Evolutionary conservation across 108 stramenopile species (phyloP), one percentile per base, ranked within the genome.

Genomic region (Skeletonema marinoi): DNA sequence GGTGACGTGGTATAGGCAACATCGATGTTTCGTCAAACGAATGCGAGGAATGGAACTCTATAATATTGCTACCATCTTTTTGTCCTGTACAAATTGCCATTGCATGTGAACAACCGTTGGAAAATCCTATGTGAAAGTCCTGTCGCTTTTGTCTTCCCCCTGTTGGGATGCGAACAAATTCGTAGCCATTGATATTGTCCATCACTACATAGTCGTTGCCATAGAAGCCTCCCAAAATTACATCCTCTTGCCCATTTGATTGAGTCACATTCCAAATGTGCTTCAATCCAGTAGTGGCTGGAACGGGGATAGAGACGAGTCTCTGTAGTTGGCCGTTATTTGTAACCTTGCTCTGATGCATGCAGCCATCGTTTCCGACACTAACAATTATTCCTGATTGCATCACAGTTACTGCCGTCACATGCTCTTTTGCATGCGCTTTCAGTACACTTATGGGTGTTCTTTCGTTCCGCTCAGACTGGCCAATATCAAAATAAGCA

Each of bases 311-410:
- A 9, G 83, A 81, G 11, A 66, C 31, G 3, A 71, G 16, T 54
- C 65, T 61, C 36, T 65, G 59, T 5, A 88, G 65, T 33, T 66
- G 11, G 32, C 71, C 73, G 56, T 51, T 69, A 1, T 19, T 21
- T 10, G 38, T 29, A 54, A 82, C 78, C 14, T 32, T 61, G 62
- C 68, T 76, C 59, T 88, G 69, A 19, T 78, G 76, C 13, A 94
- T 60, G 58, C 84, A 92, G 29, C 90, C 93, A 78, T 94, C 90
- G 73, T 94, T 91, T 42, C 93, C 93, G 10, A 80, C 87, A 13
- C 90, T 90, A 30, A 90, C 5, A 19, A 94, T 60, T 16, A 48
- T n/a, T 32, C 75, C 74, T 6, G 62, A 72, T 56, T 25, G 70
- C 39, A 86, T 32, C 35, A 80, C 64, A 21, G 44, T 60, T 31